Base-by-base conservation (phyloP, 164 flowering plant species). In the Kingdonia uniflora region DNA sequence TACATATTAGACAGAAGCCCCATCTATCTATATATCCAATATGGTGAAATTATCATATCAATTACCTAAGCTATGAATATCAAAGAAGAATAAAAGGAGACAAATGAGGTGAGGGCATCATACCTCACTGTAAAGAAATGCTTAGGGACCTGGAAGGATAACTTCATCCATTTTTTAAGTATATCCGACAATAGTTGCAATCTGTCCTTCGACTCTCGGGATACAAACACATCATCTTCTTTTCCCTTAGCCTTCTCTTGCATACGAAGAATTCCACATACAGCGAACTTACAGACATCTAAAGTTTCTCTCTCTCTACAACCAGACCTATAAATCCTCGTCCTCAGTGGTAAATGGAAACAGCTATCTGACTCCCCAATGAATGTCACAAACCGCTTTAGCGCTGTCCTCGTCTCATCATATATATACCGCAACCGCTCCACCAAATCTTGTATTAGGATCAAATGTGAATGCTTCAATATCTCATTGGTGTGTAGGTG, bases 121-220 rank as follows among this genome's bases (percentile, higher is more conserved):
- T 80, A 91, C 97, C 97, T 81, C 38, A 76, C 47, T 53, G 52
- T 60, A 53, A 92, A 88, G 66, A 79, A 88, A 60, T 62, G 67
- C 52, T 45, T 71, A n/a, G 98, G 98, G 39, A 52, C 53, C 52
- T 60, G 64, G 44, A 84, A 79, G 29, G 94, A 83, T 14, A 88
- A 55, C 40, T 52, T 54, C 55, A 85, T 64, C 80, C 80, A 81
- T 59, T 60, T 67, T 55, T 43, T 59, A 16, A 76, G 50, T 13
- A 71, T 43, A 16, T 71, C 54, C 4, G 65, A 55, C 44, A 83
- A 51, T 61, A 76, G 65, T 23, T 68, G 70, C 29, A 71, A 39
- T 47, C 80, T 72, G 29, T 59, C 53, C 41, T 49, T 61, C 25
- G 55, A 24, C 49, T 49, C 19, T 38, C 51, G 65, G 49, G 21